Evolutionary conservation across 106 monocot genomes (phyloP).

Genomic region (Agapanthus africanus): DNA sequence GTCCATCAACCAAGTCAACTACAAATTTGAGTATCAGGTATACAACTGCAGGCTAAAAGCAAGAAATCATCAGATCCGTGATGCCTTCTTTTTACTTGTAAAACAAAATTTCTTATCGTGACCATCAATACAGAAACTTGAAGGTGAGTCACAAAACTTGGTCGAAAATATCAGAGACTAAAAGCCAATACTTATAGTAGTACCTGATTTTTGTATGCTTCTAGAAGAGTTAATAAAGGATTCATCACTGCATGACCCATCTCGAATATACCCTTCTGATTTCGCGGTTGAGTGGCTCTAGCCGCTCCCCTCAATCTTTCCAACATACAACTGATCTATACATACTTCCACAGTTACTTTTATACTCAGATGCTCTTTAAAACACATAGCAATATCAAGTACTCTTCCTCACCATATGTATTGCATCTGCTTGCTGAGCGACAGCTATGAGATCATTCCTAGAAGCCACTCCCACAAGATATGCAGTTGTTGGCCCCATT

Average conservation of each 20-base stretch:
- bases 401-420: constrained; percentile 48
- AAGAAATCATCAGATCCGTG: neutral
- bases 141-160: neutral
- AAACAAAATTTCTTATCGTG: too few species aligned
- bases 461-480: constrained; percentile 60
- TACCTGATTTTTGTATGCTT: constrained; percentile 90
- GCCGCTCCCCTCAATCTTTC: constrained; percentile 92
- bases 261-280: constrained; percentile 83
- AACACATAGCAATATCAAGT: neutral
- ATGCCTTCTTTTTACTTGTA: neutral
- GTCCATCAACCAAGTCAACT: constrained; percentile 83
- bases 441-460: constrained; percentile 56
- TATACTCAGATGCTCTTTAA: neutral
- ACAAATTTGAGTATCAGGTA: constrained; percentile 92
- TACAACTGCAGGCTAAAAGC: constrained; percentile 63
- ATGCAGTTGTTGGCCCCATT: constrained; percentile 63
- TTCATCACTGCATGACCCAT: constrained; percentile 73
- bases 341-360: neutral
- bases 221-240: constrained; percentile 63
- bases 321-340: constrained; percentile 78
- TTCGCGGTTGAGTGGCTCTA: constrained; percentile 80
- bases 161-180: neutral
- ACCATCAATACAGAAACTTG: neutral
- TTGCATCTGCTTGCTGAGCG: constrained; percentile 69
- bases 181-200: neutral